Evolutionary conservation across 331 rosid genomes (phyloP).

Genomic region (Rhamnella rubrinervis): DNA sequence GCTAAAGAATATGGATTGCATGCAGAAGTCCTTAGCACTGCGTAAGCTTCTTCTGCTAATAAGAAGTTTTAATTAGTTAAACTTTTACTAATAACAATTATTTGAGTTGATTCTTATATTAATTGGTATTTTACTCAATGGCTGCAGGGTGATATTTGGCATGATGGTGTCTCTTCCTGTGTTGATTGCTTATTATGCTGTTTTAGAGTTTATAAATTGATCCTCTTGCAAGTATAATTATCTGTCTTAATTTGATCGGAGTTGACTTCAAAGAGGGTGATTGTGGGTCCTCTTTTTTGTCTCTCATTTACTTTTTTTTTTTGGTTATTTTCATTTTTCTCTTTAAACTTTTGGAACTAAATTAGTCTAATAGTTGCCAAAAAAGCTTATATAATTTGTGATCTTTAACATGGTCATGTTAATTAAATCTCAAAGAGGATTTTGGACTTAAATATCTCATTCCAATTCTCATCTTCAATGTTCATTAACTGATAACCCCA

Average conservation of each 20-base stretch:
- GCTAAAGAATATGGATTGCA: constrained; percentile 90
- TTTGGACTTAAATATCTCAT: not conserved
- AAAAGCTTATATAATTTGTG: not conserved
- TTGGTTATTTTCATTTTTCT: not conserved
- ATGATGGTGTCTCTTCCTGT: constrained; percentile 72
- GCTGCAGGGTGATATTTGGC: constrained; percentile 83
- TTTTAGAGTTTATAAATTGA: constrained; percentile 54
- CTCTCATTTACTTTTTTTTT: not conserved
- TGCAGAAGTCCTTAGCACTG: constrained; percentile 87
- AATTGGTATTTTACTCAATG: not conserved
- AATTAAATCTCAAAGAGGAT: not conserved
- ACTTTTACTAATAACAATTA: too few relatives aligned
- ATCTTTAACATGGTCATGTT: constrained; percentile 3
- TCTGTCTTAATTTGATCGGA: not conserved
- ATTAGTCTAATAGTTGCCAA: constrained; percentile 6
- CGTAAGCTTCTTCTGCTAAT: constrained; percentile 55
- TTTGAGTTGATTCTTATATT: not conserved
- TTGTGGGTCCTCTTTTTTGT: not conserved
- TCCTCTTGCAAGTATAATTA: not conserved
- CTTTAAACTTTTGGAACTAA: constrained; percentile 3
- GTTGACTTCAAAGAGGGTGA: not conserved
- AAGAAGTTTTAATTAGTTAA: too few relatives aligned
- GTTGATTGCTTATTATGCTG: constrained; percentile 61
- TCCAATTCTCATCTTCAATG: too few relatives aligned
- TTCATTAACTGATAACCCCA: too few relatives aligned